Evolutionary conservation across 2,329 filamentous ascomycete genomes (phyloP), one percentile per base, ranked within the genome.

Genomic region (Colletotrichum falcatum): DNA sequence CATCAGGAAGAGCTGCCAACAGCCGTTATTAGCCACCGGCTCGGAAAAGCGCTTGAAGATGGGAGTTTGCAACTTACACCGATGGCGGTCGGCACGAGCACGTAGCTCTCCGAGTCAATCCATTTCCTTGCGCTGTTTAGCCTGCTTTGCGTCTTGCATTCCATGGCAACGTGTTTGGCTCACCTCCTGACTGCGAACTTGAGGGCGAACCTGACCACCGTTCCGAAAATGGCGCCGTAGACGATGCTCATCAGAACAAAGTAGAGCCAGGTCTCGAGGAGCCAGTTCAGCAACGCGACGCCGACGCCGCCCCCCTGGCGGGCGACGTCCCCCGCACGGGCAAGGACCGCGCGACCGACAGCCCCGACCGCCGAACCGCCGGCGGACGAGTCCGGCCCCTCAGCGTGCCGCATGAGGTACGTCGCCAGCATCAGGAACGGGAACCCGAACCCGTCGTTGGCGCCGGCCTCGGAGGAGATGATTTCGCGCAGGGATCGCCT

Each of bases 381-480:
- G 18, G 58, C 35, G 9, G 55, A 23, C 11, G 63, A 73, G 18
- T 74, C 75, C 4, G 76, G 78, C 56, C 78, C 74, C 23, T 86
- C 82, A 12, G 86, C 85, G 70, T 89, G 85, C 1, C 87, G 85
- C 63, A 90, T 84, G 9, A 90, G 81, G 49, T 87, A 87, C 1
- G 85, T 83, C 0, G 88, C 87, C 2, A 90, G 81, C 80, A 90
- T 84, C 5, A 91, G 80, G 63, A 90, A 90, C 0, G 88, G 88
- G 56, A 90, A 90, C 0, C 86, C 88, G 49, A 91, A 88, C 0
- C 89, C 88, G 72, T 91, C 89, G 72, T 90, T 90, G 3, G 85
- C 85, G 8, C 89, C 89, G 4, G 87, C 88, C 72, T 91, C 89
- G 1, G 88, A 84, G 0, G 88, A 90, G 26, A 91, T 90, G 66